Evolutionary conservation across 2,329 filamentous ascomycete genomes (phyloP), one percentile per base, ranked within the genome.

Genomic region (Bimuria novae-zelandiae): DNA sequence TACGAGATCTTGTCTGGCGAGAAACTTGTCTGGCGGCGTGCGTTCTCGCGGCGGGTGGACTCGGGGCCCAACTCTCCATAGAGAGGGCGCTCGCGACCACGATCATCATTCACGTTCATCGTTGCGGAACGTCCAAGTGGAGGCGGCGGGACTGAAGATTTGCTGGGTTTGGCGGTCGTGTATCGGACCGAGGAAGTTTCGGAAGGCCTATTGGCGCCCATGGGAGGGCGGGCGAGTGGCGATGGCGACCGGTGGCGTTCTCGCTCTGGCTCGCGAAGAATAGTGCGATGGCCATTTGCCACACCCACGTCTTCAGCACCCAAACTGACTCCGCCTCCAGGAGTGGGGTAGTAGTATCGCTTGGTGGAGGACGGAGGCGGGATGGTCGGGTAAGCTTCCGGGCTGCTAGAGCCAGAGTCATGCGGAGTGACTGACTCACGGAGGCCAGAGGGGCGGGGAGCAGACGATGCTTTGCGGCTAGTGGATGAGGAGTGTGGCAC

Each of bases 1-100:
- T 70, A 76, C 21, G 65, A 63, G 4, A 74, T 62, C 1, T 71
- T 57, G 11, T 69, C 63, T 0, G 71, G 64, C 10, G 61, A 61
- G 51, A 69, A 74, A 42, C 69, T 74, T 7, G 61, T 50, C 41
- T 69, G 62, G 43, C 60, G 66, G 19, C 56, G 56, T 39, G 50
- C 56, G 40, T 42, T 60, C 41, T 47, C 60, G 48, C 55, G 59
- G 21, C 47, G 58, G 12, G 44, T 41, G 41, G 50, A 49, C n/a
- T 64, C 61, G 2, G 61, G 54, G 3, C 55, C 41, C 3, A 69
- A 35, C 48, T 70, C 70, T 47, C 67, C 61, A 55, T 68, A 66
- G 35, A 71, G 57, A 12, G 50, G 57, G 4, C 54, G 57, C 12
- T 50, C 56, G 1, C 54, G 48, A 32, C 69, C 61, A 23, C 69